These are phyloP conservation scores for Candida boidinii DNA, from an alignment of 805 yeast species.

Conservation along the genomic window DNA sequence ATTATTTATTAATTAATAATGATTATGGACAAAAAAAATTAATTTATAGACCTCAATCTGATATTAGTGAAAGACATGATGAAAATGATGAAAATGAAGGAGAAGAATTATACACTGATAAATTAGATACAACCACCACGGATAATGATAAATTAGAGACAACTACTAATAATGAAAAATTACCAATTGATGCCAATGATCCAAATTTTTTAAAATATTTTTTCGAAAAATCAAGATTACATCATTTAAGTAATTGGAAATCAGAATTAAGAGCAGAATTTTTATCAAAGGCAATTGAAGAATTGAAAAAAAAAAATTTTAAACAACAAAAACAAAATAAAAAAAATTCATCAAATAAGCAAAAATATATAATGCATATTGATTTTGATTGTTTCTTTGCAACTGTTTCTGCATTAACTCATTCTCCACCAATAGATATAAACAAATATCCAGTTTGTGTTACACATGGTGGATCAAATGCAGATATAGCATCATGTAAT, in stretches of 20 bases:
- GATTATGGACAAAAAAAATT: constrained; percentile 47
- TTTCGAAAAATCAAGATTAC: constrained; percentile 77
- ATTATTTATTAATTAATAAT: constrained; percentile 43
- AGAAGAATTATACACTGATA: constrained; percentile 2
- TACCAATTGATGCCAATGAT: constrained; percentile 51
- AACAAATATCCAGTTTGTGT: constrained; percentile 48
- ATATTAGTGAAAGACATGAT: constrained; percentile 2
- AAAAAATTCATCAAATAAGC: constrained; percentile 2
- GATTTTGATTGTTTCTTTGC: constrained; percentile 96
- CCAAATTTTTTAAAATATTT: constrained; percentile 68
- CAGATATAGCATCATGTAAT: constrained; percentile 91
- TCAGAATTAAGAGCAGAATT: constrained; percentile 59
- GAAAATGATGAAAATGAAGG: constrained; percentile 4
- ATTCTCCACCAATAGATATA: constrained; percentile 42
- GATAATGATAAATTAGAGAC: background rate
- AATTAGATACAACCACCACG: constrained; percentile 1
- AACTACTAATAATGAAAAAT: constrained; percentile 3
- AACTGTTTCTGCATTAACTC: constrained; percentile 60
- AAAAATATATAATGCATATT: constrained; percentile 53
- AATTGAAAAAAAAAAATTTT: constrained; percentile 1
- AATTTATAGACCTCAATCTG: constrained; percentile 13
- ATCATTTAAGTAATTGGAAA: constrained; percentile 85
- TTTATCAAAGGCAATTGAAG: constrained; percentile 35
- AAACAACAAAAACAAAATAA: constrained; percentile 4
- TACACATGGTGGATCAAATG: constrained; percentile 47